phyloP scores from a whole-genome alignment of 108 stramenopile species.

The Cylindrotheca fusiformis region DNA sequence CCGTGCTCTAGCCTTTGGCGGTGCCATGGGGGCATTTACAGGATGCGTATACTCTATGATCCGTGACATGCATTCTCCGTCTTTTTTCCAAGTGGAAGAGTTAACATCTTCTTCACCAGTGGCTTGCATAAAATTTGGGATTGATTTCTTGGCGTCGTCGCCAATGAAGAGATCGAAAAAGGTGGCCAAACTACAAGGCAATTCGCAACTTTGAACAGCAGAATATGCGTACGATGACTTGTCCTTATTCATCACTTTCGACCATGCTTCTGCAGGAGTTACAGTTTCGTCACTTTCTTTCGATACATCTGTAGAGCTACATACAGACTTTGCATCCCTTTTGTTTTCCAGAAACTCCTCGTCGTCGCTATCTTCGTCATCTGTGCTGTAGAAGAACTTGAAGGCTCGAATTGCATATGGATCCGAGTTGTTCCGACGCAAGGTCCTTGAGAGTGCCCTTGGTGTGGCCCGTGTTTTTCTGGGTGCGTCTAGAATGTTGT shows the following conservation, averaged over 20 bases:
- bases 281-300: background rate
- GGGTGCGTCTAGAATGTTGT: constrained; percentile 26
- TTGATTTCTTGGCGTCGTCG: constrained; percentile 49
- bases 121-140: constrained; percentile 46
- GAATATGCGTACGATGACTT: constrained; percentile 6
- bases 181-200: constrained; percentile 45
- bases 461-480: constrained; percentile 9
- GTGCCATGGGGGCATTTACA: constrained; percentile 83
- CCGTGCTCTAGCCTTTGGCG: constrained; percentile 64
- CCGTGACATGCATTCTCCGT: constrained; percentile 22
- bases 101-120: constrained; percentile 55
- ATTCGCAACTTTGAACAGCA: constrained; percentile 20
- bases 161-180: constrained; percentile 51
- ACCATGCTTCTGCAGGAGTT: constrained; percentile 20
- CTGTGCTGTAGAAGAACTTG: background rate
- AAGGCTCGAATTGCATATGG: constrained; percentile 1
- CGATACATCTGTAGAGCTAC: constrained; percentile 4
- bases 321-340: constrained; percentile 1
- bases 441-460: constrained; percentile 4
- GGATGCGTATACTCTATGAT: constrained; percentile 73
- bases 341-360: background rate
- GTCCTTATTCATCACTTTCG: constrained; percentile 6
- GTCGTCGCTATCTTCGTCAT: background rate
- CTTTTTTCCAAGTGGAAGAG: constrained; percentile 48
- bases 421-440: constrained; percentile 15